Evolutionary conservation across 306 rosid genomes (phyloP), one percentile per base, ranked within the genome.

Genomic region (Boehmeria nivea): DNA sequence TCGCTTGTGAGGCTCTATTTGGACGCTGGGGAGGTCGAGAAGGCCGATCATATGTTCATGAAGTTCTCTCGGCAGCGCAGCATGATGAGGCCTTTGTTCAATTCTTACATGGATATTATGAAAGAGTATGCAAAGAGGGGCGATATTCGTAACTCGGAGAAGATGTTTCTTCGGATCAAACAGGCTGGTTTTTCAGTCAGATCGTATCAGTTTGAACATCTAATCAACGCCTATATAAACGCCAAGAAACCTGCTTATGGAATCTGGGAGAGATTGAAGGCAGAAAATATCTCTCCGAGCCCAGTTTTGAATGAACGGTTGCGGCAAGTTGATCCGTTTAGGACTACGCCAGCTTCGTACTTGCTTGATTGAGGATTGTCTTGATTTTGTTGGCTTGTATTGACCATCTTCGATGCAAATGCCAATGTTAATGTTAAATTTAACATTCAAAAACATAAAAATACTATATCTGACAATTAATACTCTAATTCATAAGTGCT

Each of bases 201-300:
- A 37, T 0, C 38, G 6, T 75, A 44, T 61, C 88, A 61, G 70
- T 91, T 72, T 61, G 79, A 80, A 34, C 18, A 64, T 63, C 78
- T 90, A 13, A 1, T 82, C 19, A 78, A 69, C 59, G 85, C 98
- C 43, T 90, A 87, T 51, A 42, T 76, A 63, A 90, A 76, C 34
- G 95, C 82, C 38, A 84, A 90, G 53, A 53, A 51, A 25, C 87
- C 91, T 12, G 84, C 88, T 40, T 90, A 84, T 53, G 95, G 98
- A 24, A 76, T 87, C 15, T 74, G 77, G 71, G 95, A 87, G 68
- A 78, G 95, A 65, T 63, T 90, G 82, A 80, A 63, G 66, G 84
- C 83, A 10, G 94, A 87, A 47, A 65, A 71, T 45, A 2, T 90
- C 43, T 70, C 55, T 63, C 83, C 95, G 51, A 84, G 51, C 70